These are phyloP conservation scores for Xerocomus spinulosus DNA, from an alignment of 768 basidiomycete species.

Conservation along the genomic window DNA sequence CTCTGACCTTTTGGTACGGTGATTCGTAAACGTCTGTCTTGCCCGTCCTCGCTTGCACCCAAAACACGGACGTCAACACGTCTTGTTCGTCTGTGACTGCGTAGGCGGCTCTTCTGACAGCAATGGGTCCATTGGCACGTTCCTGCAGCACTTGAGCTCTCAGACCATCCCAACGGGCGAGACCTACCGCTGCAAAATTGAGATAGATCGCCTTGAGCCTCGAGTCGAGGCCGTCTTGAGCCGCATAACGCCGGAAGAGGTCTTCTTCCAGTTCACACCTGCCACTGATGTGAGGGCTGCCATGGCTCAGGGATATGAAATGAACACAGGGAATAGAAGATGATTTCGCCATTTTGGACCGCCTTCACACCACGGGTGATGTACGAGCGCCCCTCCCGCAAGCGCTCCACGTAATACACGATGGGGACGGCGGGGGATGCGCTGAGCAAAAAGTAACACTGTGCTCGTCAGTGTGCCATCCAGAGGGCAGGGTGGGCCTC, in stretches of 20 bases:
- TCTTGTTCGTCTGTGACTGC: slow-evolving; percentile 43
- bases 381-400: slow-evolving; percentile 74
- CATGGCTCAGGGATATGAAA: slow-evolving; percentile 77
- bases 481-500: slow-evolving; percentile 23
- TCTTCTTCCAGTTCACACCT: slow-evolving; percentile 60
- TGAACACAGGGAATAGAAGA: slow-evolving; percentile 70
- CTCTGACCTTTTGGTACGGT: slow-evolving; percentile 68
- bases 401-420: slow-evolving; percentile 70
- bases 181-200: slow-evolving; percentile 25
- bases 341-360: slow-evolving; percentile 46
- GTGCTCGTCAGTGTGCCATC: slow-evolving; percentile 4
- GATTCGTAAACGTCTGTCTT: slow-evolving; percentile 56
- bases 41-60: slow-evolving; percentile 70
- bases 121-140: slow-evolving; percentile 63
- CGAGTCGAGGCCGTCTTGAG: slow-evolving; percentile 31
- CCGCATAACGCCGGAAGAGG: slow-evolving; percentile 25
- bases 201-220: slow-evolving; percentile 31
- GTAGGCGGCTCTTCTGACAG: slow-evolving; percentile 50
- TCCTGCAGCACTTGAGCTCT: slow-evolving; percentile 51
- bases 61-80: slow-evolving; percentile 55
- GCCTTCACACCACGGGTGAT: slow-evolving; percentile 61
- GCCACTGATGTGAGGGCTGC: slow-evolving; percentile 66
- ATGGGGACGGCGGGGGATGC: slow-evolving; percentile 72
- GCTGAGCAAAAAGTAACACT: slow-evolving; percentile 81
- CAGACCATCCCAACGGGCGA: slow-evolving; percentile 13